Percentiles rank a stretch among this genome's conserved stretches.
These are phyloP conservation scores for Domatiomyces globalis DNA, from an alignment of 2,329 filamentous ascomycete genomes.

Conservation along the genomic window DNA sequence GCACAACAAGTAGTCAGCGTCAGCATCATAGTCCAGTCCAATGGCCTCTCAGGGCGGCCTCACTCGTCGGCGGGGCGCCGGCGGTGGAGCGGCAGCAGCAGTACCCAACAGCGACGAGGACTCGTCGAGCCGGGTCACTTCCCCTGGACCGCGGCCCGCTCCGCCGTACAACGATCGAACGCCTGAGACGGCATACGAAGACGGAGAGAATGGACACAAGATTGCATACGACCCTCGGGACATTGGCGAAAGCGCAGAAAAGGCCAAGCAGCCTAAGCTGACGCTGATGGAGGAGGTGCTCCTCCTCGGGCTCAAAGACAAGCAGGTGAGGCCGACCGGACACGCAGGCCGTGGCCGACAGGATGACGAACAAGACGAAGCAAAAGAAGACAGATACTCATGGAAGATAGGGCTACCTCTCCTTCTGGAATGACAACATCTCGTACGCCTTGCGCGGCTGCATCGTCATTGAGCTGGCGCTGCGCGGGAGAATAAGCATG, in stretches of 20 bases:
- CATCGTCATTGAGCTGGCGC: slow-evolving; percentile 94
- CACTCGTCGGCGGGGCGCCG: slow-evolving; percentile 55
- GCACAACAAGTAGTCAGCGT: not conserved
- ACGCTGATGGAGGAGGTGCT: slow-evolving; percentile 98
- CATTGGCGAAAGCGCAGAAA: slow-evolving; percentile 90
- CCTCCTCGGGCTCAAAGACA: slow-evolving; percentile 90
- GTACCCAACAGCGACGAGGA: slow-evolving; percentile 40
- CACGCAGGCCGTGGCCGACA: not conserved
- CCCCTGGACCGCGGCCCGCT: slow-evolving; percentile 47
- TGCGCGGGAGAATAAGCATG: slow-evolving; percentile 94
- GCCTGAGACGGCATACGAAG: slow-evolving; percentile 70
- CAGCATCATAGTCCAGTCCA: not conserved
- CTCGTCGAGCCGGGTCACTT: slow-evolving; percentile 51
- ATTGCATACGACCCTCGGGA: slow-evolving; percentile 96
- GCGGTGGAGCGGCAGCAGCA: slow-evolving; percentile 35
- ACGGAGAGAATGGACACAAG: slow-evolving; percentile 87
- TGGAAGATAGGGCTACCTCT: slow-evolving; percentile 67
- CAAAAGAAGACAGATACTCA: not conserved
- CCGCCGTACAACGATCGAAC: slow-evolving; percentile 41
- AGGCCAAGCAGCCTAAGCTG: slow-evolving; percentile 94
- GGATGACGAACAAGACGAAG: not conserved
- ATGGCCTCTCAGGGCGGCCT: slow-evolving; percentile 59
- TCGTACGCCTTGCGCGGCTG: slow-evolving; percentile 94
- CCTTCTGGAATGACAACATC: slow-evolving; percentile 99
- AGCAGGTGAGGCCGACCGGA: slow-evolving; percentile 55